Evolutionary conservation across 345 rosid species (phyloP).

Genomic region (Salix arbutifolia): DNA sequence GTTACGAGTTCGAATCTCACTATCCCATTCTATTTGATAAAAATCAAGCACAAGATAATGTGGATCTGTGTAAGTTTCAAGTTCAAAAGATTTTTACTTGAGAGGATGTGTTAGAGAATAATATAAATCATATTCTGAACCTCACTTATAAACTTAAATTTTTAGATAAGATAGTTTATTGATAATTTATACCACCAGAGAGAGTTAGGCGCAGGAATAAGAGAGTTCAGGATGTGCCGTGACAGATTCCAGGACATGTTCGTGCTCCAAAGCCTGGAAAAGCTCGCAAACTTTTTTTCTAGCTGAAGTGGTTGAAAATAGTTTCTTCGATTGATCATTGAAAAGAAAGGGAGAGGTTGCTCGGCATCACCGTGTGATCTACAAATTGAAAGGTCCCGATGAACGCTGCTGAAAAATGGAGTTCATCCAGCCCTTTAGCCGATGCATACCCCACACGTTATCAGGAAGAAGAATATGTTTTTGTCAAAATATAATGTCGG

Average conservation of each 20-base stretch:
- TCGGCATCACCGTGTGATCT: neutral
- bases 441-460: neutral
- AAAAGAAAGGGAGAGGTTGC: neutral
- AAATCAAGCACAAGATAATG: no score
- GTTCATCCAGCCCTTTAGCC: neutral
- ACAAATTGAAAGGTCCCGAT: neutral
- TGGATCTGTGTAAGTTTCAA: no score
- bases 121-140: accelerated
- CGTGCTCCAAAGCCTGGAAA: neutral
- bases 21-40: no score
- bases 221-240: neutral
- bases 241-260: neutral
- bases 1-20: no score
- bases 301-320: neutral
- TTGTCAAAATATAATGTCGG: neutral
- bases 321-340: neutral
- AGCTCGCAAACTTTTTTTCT: neutral
- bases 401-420: neutral
- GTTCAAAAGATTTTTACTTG: accelerated
- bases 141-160: accelerated
- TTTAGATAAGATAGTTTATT: no score
- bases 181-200: neutral
- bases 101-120: accelerated
- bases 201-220: neutral
- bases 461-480: neutral